Conservation (phyloP, 805 yeast genomes). For the Candida orba region DNA sequence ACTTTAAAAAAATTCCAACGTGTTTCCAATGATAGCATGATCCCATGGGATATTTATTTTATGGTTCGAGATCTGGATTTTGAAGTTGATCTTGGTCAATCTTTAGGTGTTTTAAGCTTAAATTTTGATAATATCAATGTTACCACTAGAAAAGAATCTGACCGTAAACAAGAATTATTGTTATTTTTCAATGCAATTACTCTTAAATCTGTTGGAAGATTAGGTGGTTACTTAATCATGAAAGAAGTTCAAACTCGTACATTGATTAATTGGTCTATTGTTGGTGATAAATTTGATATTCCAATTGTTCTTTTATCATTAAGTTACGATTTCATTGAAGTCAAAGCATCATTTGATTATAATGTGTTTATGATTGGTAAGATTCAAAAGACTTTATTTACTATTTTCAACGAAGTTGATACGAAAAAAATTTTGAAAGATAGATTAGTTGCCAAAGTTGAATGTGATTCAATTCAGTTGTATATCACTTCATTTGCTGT, state of each 20-base stretch:
- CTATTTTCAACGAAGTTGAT: conserved; percentile 64
- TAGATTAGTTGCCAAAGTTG: conserved; percentile 45
- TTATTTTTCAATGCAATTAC: conserved; percentile 47
- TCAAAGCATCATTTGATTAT: conserved; percentile 71
- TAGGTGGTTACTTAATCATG: conserved; percentile 61
- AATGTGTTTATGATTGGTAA: conserved; percentile 72
- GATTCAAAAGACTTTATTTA: conserved; percentile 40
- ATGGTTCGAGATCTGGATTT: conserved; percentile 45
- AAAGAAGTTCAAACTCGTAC: conserved; percentile 48
- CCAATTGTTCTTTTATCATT: conserved; percentile 64
- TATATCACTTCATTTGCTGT: conserved; percentile 82
- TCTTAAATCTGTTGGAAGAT: conserved; percentile 64
- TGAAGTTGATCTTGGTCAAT: conserved; percentile 72
- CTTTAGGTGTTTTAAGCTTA: conserved; percentile 62
- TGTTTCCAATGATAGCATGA: conserved; percentile 53
- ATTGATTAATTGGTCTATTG: conserved; percentile 63
- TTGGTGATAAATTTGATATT: conserved; percentile 36
- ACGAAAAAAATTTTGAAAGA: conserved; percentile 43
- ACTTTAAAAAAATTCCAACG: conserved; percentile 40
- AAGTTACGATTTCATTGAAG: conserved; percentile 47
- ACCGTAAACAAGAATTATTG: conserved; percentile 66
- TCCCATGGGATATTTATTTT: conserved; percentile 69
- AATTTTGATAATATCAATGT: conserved; percentile 59
- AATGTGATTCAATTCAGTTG: conserved; percentile 46
- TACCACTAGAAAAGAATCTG: conserved; percentile 54